Conservation (phyloP, 1,284 basidiomycete genomes). For the Stereum hirsutum region DNA sequence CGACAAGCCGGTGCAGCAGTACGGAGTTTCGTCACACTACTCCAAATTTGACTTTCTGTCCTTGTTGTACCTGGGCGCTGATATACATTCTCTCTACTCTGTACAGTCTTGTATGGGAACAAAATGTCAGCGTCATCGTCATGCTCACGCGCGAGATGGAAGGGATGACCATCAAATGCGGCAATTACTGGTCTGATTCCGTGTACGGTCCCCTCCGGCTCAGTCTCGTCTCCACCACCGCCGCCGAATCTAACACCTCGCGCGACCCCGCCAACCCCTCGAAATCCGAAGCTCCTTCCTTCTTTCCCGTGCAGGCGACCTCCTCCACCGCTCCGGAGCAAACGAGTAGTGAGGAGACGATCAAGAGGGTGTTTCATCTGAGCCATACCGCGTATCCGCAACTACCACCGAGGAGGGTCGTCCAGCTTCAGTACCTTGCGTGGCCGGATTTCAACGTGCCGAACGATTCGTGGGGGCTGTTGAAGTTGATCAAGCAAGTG, state of each 20-base stretch:
- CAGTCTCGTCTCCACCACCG: slow-evolving; percentile 50
- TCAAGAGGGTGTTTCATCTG: slow-evolving; percentile 67
- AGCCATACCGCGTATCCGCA: slow-evolving; percentile 50
- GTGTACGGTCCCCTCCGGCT: slow-evolving; percentile 67
- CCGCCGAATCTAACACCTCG: slow-evolving; percentile 8
- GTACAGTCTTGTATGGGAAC: slow-evolving; percentile 68
- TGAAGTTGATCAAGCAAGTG: slow-evolving; percentile 59
- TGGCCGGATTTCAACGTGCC: slow-evolving; percentile 97
- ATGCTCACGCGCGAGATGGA: slow-evolving; percentile 94
- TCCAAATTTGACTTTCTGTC: neutral
- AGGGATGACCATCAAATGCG: slow-evolving; percentile 84
- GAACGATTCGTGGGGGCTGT: slow-evolving; percentile 63
- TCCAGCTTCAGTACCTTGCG: slow-evolving; percentile 82
- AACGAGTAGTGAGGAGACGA: slow-evolving; percentile 21
- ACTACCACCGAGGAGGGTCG: slow-evolving; percentile 48
- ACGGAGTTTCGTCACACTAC: neutral
- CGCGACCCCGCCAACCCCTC: slow-evolving; percentile 21
- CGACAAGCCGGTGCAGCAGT: too few species aligned
- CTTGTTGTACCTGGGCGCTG: neutral
- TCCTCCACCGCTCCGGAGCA: slow-evolving; percentile 9
- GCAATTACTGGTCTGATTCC: slow-evolving; percentile 79
- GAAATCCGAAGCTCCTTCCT: slow-evolving; percentile 20
- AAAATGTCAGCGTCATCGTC: slow-evolving; percentile 71
- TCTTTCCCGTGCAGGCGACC: slow-evolving; percentile 11
- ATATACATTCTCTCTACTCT: neutral